Percentiles rank a stretch among this genome's conserved stretches.
Evolutionary conservation across 352 stramenopile species (phyloP).

Genomic region (Globisporangium paddicum): DNA sequence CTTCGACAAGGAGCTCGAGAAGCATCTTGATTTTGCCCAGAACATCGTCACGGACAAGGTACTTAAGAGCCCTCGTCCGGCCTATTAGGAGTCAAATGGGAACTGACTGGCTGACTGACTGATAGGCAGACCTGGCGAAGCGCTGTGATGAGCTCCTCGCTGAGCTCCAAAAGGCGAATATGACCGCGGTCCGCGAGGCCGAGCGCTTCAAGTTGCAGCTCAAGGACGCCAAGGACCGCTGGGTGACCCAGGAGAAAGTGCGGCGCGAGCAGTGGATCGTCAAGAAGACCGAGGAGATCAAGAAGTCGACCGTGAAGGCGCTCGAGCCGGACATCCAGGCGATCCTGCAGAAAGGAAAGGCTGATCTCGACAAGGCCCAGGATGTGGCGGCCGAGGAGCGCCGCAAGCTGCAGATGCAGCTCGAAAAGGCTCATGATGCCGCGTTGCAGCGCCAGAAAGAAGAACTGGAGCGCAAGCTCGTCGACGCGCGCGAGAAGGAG

Average conservation of each 20-base stretch:
- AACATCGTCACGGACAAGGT: conserved; percentile 75
- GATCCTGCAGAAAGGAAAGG: conserved; percentile 74
- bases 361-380: conserved; percentile 53
- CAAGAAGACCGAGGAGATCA: conserved; percentile 85
- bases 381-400: conserved; percentile 56
- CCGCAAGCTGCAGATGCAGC: conserved; percentile 39
- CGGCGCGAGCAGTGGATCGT: conserved; percentile 74
- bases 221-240: conserved; percentile 75
- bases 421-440: conserved; percentile 56
- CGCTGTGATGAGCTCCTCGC: conserved; percentile 70
- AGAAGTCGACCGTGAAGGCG: conserved; percentile 75
- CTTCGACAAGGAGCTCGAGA: conserved; percentile 74
- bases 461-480: conserved; percentile 64
- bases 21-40: conserved; percentile 78
- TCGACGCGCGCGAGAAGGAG: conserved; percentile 74
- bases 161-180: conserved; percentile 58
- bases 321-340: conserved; percentile 78
- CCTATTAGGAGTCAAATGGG: background rate
- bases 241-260: conserved; percentile 60
- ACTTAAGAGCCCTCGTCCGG: background rate
- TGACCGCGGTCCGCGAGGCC: conserved; percentile 29
- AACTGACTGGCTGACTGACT: background rate
- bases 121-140: conserved; percentile 52
- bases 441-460: conserved; percentile 55
- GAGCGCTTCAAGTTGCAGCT: conserved; percentile 72